A percentile compares a stretch with the other conserved stretches of the same genome.
These are phyloP conservation scores for Ormosia semicastrata DNA, from an alignment of 306 rosid species.

Conservation along the genomic window DNA sequence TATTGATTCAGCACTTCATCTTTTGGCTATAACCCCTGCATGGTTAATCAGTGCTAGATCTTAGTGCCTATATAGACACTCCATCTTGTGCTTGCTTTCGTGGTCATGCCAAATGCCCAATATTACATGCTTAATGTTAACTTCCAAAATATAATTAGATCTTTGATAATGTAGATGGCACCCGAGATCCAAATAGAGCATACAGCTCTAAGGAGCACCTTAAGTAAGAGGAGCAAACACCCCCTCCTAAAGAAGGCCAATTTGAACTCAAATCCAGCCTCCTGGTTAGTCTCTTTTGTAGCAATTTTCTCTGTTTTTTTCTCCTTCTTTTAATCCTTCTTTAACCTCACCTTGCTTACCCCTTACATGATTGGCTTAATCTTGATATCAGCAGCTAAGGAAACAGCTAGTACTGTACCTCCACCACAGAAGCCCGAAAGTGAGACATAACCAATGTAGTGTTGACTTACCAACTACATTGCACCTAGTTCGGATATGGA, in stretches of 20 bases:
- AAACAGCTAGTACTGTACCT: constrained; percentile 38
- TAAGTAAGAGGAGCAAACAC: constrained; percentile 72
- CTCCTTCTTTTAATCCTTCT: background rate
- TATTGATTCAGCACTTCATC: background rate
- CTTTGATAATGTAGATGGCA: constrained; percentile 49
- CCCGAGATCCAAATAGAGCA: constrained; percentile 43
- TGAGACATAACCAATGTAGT: constrained; percentile 21
- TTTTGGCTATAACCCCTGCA: background rate
- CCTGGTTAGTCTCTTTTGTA: constrained; percentile 49
- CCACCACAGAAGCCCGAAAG: constrained; percentile 43
- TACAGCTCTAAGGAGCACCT: constrained; percentile 80
- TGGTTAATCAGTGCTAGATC: background rate
- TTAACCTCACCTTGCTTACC: background rate
- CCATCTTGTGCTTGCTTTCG: background rate
- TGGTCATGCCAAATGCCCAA: background rate
- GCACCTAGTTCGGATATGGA: constrained; percentile 10
- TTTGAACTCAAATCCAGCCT: constrained; percentile 41
- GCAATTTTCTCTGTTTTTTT: background rate
- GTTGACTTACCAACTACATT: too few relatives aligned
- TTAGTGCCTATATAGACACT: background rate
- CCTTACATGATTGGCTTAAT: constrained; percentile 10
- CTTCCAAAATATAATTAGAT: constrained; percentile 4
- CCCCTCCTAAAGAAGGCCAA: constrained; percentile 40
- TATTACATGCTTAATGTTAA: background rate
- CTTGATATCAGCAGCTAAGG: constrained; percentile 40